Evolutionary conservation across 148 eudicot genomes (phyloP), one percentile per base, ranked within the genome.

Genomic region (Camellia granthamiana): DNA sequence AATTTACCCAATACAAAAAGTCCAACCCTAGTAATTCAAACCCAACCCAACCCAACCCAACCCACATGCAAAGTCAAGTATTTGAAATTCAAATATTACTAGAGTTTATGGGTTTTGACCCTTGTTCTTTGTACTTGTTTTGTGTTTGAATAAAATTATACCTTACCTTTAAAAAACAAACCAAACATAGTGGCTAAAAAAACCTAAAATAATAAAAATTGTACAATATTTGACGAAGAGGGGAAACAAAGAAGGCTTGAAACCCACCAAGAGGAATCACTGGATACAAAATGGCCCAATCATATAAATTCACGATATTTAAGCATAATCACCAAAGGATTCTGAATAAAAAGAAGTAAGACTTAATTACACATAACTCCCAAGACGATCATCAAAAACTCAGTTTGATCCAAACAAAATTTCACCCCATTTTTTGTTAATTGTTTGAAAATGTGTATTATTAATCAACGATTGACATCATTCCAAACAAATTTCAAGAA

Each of bases 11-110:
- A 1, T 30, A 30, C 38, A 30, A 72, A 69, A 51, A 3, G 59
- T 49, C 75, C 58, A 62, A 62, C 65, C 23, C 30, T 19, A n/a
- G 18, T 59, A 13, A 51, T 5, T 3, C 18, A 58, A 15, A 65
- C 46, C 5, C 19, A 23, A 41, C 10, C 30, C 30, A 23, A 41
- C 10, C 38, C 38, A 30, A 30, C 38, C 16, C 21, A 76, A 43
- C 56, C 52, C 56, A 43, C 55, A 19, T 11, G 78, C 56, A 46
- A 76, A 62, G 78, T 75, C 30, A 59, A 59, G 52, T 14, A 54
- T 7, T 75, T 58, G 52, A 46, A 62, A 4, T 76, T 44, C 0
- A 75, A 43, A 60, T 60, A 12, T 42, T 75, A 16, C 38, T 7
- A 43, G 15, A 44, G 38, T 30, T 30, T 30, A 1, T 30, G 38